Base-by-base conservation (phyloP, 2,329 filamentous ascomycete species). In the Blastomyces parvus region DNA sequence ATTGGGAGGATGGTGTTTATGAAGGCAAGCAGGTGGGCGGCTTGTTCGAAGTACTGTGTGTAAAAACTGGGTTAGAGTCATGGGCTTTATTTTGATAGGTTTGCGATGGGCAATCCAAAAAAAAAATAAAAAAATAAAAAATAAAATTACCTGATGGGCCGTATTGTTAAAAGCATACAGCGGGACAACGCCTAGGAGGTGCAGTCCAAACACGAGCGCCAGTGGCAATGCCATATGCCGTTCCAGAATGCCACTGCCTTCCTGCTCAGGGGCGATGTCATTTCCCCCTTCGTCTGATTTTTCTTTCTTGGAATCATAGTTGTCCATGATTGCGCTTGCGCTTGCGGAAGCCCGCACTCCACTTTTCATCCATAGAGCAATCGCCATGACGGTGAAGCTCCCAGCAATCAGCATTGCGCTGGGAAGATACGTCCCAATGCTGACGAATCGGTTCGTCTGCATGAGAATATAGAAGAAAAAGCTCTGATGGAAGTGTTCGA, bases 401-500 rank as follows among this genome's bases (percentile, higher is more conserved):
- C 88, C 89, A 1, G 94, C 94, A 63, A 99, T 83, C 60, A 97
- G 78, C 94, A 99, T 99, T n/a, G 94, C 94, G 69, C 91, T 95
- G 0, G 94, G 94, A 3, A 99, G 82, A 72, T 99, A 99, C 1
- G 93, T 99, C 19, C 94, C 94, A 67, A 99, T 99, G 76, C 92
- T 97, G 69, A 97, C 94, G 73, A 99, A 99, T 13, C 92, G 87
- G 70, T 94, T 90, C 38, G 87, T 85, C 68, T 95, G 88, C 85
- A 97, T 91, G 55, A 99, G 82, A 60, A 99, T 81, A 74, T 99
- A 99, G 78, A 99, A 97, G 83, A 99, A 99, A 81, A 99, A 99
- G 74, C 92, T 97, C 78, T 99, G 94, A 74, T 99, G 94, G 65
- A 99, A 82, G 74, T 99, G 92, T 77, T 99, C 94, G 40, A 99